Evolutionary conservation across 305 asterid species (phyloP).

Genomic region (Petunia hybrid): DNA sequence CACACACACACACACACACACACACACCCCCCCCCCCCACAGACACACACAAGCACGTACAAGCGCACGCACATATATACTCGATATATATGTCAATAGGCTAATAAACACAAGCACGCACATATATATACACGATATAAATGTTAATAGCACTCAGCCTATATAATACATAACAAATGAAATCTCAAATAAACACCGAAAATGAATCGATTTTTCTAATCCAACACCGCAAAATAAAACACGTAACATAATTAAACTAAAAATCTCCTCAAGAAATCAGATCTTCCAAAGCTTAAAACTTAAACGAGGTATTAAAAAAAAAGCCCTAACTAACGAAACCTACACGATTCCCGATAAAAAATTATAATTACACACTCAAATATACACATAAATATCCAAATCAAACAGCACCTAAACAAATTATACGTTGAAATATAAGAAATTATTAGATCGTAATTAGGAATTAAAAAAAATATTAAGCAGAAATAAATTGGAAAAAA

Average conservation of each 20-base stretch:
- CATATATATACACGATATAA: too few relatives aligned
- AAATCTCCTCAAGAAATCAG: not conserved
- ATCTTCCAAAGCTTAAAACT: not conserved
- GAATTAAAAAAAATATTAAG: not conserved
- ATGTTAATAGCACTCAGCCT: too few relatives aligned
- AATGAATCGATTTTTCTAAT: not conserved
- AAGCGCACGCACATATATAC: too few relatives aligned
- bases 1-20: too few relatives aligned
- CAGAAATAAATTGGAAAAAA: not conserved
- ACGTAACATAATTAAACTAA: not conserved
- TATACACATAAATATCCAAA: not conserved
- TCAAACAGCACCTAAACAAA: not conserved
- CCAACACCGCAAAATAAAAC: not conserved
- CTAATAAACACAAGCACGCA: too few relatives aligned
- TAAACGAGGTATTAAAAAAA: not conserved
- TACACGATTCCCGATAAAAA: not conserved
- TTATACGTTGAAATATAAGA: not conserved
- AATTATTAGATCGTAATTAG: not conserved
- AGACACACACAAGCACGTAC: too few relatives aligned
- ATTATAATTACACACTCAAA: not conserved
- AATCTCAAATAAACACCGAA: too few relatives aligned
- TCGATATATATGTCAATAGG: too few relatives aligned
- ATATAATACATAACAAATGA: too few relatives aligned
- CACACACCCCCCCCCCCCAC: too few relatives aligned
- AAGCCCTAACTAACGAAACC: constrained; percentile 5